Percentiles rank a stretch among this genome's conserved stretches.
These are phyloP conservation scores for Ogataea hybrid DNA, from an alignment of 1,139 yeast genomes.

Conservation along the genomic window DNA sequence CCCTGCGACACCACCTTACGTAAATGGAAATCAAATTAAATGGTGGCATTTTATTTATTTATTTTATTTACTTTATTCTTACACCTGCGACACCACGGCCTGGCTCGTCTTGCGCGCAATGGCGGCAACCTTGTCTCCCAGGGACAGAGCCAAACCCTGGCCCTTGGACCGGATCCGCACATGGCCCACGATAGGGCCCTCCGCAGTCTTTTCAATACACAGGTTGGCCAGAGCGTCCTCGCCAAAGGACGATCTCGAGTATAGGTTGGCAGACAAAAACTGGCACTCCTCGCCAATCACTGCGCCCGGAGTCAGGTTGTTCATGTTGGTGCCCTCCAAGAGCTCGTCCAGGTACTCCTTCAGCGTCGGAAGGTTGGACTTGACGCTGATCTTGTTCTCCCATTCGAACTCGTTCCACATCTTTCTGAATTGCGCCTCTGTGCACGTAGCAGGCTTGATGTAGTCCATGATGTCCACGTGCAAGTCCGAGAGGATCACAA, in stretches of 20 bases:
- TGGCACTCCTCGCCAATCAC: conserved; percentile 83
- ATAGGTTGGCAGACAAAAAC: conserved; percentile 90
- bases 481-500: conserved; percentile 90
- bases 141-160: conserved; percentile 93
- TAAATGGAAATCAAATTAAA: neutral
- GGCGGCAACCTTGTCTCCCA: conserved; percentile 91
- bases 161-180: conserved; percentile 97
- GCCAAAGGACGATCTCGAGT: conserved; percentile 92
- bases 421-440: conserved; percentile 87
- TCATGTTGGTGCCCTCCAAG: conserved; percentile 88
- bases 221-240: conserved; percentile 97
- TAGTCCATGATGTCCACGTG: conserved; percentile 98
- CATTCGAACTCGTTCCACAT: conserved; percentile 99
- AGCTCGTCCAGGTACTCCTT: conserved; percentile 78
- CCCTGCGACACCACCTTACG: neutral
- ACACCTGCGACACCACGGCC: conserved; percentile 38
- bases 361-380: conserved; percentile 64
- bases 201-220: conserved; percentile 79
- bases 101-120: conserved; percentile 58
- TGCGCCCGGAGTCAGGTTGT: conserved; percentile 89
- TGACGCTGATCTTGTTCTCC: conserved; percentile 97
- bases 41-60: neutral
- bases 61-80: conserved; percentile 3
- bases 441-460: conserved; percentile 88
- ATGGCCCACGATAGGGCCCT: conserved; percentile 86